Percentiles rank a stretch among this genome's conserved stretches.
Conservation (phyloP, 2,329 filamentous ascomycete genomes). For the Ophiocordyceps unilateralis region DNA sequence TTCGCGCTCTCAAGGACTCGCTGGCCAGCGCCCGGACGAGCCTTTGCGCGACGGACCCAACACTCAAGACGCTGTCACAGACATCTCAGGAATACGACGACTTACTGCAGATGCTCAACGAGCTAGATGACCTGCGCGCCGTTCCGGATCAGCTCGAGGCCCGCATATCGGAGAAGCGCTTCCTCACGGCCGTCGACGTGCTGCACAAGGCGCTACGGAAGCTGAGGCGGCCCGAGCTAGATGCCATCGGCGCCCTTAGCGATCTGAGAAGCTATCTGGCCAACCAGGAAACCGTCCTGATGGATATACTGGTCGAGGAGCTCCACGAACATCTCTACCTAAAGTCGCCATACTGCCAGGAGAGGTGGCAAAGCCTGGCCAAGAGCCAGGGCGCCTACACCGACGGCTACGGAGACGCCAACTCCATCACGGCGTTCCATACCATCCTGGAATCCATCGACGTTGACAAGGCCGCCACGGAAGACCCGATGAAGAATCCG, state of each 20-base stretch:
- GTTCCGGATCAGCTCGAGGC: conserved; percentile 89
- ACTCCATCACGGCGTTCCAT: conserved; percentile 36
- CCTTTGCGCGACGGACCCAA: conserved; percentile 71
- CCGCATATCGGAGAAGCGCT: conserved; percentile 89
- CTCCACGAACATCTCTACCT: conserved; percentile 93
- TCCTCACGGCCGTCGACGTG: conserved; percentile 81
- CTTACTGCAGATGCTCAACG: conserved; percentile 65
- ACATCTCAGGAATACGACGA: conserved; percentile 83
- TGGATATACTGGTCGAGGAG: conserved; percentile 93
- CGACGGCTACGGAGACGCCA: conserved; percentile 29
- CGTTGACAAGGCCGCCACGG: conserved; percentile 44
- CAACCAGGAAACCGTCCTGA: conserved; percentile 82
- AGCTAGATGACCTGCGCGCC: conserved; percentile 73
- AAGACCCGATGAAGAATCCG: conserved; percentile 84
- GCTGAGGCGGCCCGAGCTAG: conserved; percentile 73
- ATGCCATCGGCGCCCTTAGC: conserved; percentile 73
- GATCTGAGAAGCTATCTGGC: conserved; percentile 77
- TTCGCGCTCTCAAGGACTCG: conserved; percentile 70
- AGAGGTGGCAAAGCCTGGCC: conserved; percentile 76
- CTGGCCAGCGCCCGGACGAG: conserved; percentile 64
- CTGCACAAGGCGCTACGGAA: conserved; percentile 73
- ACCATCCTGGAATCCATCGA: conserved; percentile 43
- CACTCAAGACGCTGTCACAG: conserved; percentile 75
- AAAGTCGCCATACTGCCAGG: conserved; percentile 93
- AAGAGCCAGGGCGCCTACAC: conserved; percentile 42